Evolutionary conservation across 2,329 filamentous ascomycete genomes (phyloP).

Genomic region (Alternaria conjuncta): DNA sequence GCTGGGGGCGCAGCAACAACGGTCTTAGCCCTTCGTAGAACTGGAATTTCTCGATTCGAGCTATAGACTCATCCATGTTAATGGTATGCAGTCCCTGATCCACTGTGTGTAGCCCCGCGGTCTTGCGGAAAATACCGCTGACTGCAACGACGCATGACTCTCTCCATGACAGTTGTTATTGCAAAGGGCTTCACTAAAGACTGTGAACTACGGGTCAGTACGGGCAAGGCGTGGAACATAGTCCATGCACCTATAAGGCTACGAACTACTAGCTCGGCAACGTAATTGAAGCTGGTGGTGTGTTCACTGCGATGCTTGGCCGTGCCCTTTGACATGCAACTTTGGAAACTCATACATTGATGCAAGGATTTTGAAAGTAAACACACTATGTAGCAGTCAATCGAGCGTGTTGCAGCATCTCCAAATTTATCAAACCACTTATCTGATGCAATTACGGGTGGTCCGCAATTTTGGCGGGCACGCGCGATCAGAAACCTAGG

Average conservation of each 20-base stretch:
- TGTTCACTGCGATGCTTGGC: not conserved
- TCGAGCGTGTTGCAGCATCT: not conserved
- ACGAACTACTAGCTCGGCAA: not conserved
- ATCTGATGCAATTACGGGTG: slow-evolving; percentile 18
- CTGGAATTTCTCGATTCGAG: not conserved
- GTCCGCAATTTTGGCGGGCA: slow-evolving; percentile 10
- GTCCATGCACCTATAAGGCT: not conserved
- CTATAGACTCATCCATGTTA: slow-evolving; percentile 11
- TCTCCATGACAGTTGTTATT: not conserved
- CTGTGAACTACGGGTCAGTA: not conserved
- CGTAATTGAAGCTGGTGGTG: not conserved
- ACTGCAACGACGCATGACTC: slow-evolving; percentile 10
- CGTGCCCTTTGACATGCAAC: not conserved
- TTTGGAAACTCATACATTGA: not conserved
- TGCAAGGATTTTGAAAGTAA: not conserved
- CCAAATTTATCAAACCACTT: slow-evolving; percentile 7
- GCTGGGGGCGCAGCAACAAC: not conserved
- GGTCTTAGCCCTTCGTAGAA: not conserved
- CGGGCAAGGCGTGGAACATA: not conserved
- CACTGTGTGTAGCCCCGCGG: slow-evolving; percentile 4
- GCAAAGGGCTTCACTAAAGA: not conserved
- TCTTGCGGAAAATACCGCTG: not conserved
- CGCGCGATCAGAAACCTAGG: slow-evolving; percentile 17
- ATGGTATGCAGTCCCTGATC: slow-evolving; percentile 11
- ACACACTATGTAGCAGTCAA: not conserved